These are phyloP conservation scores for Copromyces sp. DNA, from an alignment of 495 filamentous ascomycete species.

Conservation along the genomic window DNA sequence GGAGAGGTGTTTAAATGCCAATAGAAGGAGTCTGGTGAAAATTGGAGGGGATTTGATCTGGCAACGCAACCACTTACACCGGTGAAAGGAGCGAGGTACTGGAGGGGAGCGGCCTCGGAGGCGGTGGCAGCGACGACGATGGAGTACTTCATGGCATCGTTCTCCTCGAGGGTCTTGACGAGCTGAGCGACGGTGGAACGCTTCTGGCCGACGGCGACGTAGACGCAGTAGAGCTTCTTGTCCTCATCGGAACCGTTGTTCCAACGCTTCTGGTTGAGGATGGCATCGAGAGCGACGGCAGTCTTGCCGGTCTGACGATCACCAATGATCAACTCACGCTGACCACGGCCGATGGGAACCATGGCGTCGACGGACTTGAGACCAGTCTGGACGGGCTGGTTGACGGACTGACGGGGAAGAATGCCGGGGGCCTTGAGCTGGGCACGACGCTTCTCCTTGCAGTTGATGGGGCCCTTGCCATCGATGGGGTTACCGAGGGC, in stretches of 20 bases:
- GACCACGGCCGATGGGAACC: constrained; percentile 99
- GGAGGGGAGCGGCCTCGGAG: constrained; percentile 89
- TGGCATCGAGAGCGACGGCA: constrained; percentile 94
- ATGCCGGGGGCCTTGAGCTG: constrained; percentile 99
- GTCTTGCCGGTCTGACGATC: constrained; percentile 99
- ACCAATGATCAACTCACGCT: constrained; percentile 99
- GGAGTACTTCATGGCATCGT: constrained; percentile 98
- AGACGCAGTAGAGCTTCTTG: constrained; percentile 99
- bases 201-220: constrained; percentile 99
- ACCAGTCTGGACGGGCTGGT: constrained; percentile 97
- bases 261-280: constrained; percentile 99
- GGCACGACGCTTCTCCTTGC: constrained; percentile 86
- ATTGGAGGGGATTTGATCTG: not conserved
- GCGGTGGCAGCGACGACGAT: constrained; percentile 93
- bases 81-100: constrained; percentile 95
- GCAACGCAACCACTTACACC: constrained; percentile 11
- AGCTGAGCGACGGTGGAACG: constrained; percentile 98
- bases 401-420: constrained; percentile 91
- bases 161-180: constrained; percentile 99
- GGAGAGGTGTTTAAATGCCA: not conserved
- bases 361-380: constrained; percentile 99
- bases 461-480: constrained; percentile 93
- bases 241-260: constrained; percentile 78
- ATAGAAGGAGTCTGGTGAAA: not conserved
- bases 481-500: constrained; percentile 98